phyloP scores from a whole-genome alignment of 345 rosid species.

The Carallia pectinifolia region DNA sequence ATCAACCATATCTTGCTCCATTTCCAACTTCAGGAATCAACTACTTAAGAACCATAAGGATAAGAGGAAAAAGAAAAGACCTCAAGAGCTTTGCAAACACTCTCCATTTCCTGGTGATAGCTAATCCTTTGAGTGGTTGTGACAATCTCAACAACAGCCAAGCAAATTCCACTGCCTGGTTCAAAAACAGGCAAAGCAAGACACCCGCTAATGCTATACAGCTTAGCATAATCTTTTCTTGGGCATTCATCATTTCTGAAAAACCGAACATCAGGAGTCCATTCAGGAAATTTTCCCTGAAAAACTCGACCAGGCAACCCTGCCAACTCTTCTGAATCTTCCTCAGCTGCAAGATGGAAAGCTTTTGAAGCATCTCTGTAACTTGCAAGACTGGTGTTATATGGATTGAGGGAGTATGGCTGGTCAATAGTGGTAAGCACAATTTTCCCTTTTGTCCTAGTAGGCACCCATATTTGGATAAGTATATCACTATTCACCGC shows the following conservation, averaged over 20 bases:
- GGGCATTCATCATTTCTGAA: slow-evolving; percentile 71
- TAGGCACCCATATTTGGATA: slow-evolving; percentile 81
- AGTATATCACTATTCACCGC: slow-evolving; percentile 55
- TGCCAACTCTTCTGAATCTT: slow-evolving; percentile 45
- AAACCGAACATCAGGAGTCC: slow-evolving; percentile 91
- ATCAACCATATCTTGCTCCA: too few relatives aligned
- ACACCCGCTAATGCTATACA: slow-evolving; percentile 66
- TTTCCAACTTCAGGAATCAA: too few relatives aligned
- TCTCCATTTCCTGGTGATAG: slow-evolving; percentile 59
- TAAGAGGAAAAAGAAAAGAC: slow-evolving; percentile 37
- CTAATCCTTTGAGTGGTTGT: slow-evolving; percentile 63
- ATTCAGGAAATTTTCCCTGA: slow-evolving; percentile 68
- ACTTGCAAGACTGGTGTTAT: slow-evolving; percentile 49
- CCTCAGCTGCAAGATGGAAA: slow-evolving; percentile 62
- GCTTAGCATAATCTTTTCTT: slow-evolving; percentile 49
- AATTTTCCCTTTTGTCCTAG: slow-evolving; percentile 48
- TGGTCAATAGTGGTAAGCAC: slow-evolving; percentile 70
- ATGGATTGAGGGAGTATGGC: slow-evolving; percentile 56
- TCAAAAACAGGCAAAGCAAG: slow-evolving; percentile 84
- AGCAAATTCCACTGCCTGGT: slow-evolving; percentile 57
- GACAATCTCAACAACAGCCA: slow-evolving; percentile 83
- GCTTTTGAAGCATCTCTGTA: slow-evolving; percentile 59
- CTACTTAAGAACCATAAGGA: too few relatives aligned
- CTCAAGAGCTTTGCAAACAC: slow-evolving; percentile 80
- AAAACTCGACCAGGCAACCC: slow-evolving; percentile 84